Conservation (phyloP, 306 rosid species). For the Abrus pulchellus region DNA sequence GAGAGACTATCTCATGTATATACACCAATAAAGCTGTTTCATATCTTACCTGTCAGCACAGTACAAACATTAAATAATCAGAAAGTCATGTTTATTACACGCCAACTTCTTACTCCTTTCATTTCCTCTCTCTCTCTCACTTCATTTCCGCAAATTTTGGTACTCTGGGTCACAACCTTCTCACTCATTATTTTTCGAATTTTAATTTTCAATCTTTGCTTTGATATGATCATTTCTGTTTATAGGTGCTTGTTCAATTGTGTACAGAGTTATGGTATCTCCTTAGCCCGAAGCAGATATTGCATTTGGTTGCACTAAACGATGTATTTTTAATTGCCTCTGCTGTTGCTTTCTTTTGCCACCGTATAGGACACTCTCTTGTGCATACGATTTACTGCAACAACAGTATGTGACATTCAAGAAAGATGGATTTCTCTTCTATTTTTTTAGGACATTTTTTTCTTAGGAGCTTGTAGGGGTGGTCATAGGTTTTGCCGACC, state of each 20-base stretch:
- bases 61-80: conserved; percentile 60
- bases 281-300: background rate
- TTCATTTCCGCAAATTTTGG: conserved; percentile 37
- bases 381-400: conserved; percentile 24
- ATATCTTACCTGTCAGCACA: conserved; percentile 72
- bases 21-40: conserved; percentile 22
- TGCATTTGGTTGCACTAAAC: background rate
- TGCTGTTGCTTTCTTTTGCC: conserved; percentile 27
- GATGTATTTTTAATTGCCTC: background rate
- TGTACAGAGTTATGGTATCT: conserved; percentile 43
- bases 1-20: conserved; percentile 35
- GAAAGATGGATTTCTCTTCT: conserved; percentile 30
- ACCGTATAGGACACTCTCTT: background rate
- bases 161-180: conserved; percentile 32
- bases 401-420: conserved; percentile 4
- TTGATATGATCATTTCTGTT: conserved; percentile 45
- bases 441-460: background rate
- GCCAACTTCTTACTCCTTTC: conserved; percentile 30
- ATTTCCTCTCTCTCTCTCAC: background rate
- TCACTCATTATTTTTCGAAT: background rate
- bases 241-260: conserved; percentile 43
- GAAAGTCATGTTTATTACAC: conserved; percentile 50
- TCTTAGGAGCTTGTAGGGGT: background rate
- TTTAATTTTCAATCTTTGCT: conserved; percentile 17
- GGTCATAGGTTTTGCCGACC: conserved; percentile 41